Evolutionary conservation across 306 rosid genomes (phyloP).

Genomic region (Quercus wislizeni): DNA sequence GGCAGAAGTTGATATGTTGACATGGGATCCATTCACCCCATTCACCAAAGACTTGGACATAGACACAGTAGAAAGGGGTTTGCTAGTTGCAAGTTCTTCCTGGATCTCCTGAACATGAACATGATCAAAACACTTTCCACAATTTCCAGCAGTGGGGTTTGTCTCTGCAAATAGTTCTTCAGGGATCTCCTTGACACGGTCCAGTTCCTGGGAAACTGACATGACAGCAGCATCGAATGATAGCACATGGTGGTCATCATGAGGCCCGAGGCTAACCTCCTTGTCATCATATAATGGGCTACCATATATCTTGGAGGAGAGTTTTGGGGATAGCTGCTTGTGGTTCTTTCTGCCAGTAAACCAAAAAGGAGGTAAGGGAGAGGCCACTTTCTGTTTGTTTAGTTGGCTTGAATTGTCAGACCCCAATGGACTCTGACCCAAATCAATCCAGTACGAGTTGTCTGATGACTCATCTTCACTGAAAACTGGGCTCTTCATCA

Average conservation of each 20-base stretch:
- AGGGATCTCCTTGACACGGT: slow-evolving; percentile 68
- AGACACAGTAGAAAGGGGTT: slow-evolving; percentile 29
- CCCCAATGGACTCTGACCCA: slow-evolving; percentile 94
- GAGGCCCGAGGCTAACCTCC: slow-evolving; percentile 40
- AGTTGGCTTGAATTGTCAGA: slow-evolving; percentile 59
- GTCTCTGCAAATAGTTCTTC: slow-evolving; percentile 48
- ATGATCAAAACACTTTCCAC: slow-evolving; percentile 31
- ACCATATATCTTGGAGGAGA: slow-evolving; percentile 64
- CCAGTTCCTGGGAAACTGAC: slow-evolving; percentile 79
- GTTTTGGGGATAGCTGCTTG: slow-evolving; percentile 60
- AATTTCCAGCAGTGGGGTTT: slow-evolving; percentile 33
- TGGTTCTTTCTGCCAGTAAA: slow-evolving; percentile 58
- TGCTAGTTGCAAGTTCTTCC: slow-evolving; percentile 55
- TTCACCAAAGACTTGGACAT: slow-evolving; percentile 19
- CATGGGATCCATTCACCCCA: slow-evolving; percentile 43
- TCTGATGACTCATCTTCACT: slow-evolving; percentile 96
- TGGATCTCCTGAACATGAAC: slow-evolving; percentile 43
- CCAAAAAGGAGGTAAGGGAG: slow-evolving; percentile 85
- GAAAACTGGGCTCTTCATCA: slow-evolving; percentile 96
- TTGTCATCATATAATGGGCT: slow-evolving; percentile 79
- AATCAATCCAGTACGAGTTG: slow-evolving; percentile 89
- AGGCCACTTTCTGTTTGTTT: slow-evolving; percentile 59
- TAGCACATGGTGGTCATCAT: slow-evolving; percentile 58
- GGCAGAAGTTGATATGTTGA: slow-evolving; percentile 35
- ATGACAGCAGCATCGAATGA: slow-evolving; percentile 89